Base-by-base conservation (phyloP, 805 yeast species). In the Candida tammaniensis region DNA sequence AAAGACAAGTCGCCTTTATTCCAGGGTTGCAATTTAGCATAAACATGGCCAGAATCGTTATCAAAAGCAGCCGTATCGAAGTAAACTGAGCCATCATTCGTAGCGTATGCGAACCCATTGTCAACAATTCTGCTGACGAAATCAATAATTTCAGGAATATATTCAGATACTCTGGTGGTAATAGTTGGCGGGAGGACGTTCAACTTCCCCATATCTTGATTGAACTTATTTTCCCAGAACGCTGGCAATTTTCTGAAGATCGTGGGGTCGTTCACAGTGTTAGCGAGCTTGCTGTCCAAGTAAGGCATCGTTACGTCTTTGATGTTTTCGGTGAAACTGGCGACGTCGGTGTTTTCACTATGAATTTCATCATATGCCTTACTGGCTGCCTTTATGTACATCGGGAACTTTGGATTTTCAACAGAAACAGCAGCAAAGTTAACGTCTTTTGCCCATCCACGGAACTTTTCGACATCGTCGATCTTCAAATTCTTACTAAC, bases 1-100 rank as follows among this genome's bases (percentile, higher is more conserved):
- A 93, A 75, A 29, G 80, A 88, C 57, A 79, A 61, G 47, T 88
- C 80, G 33, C 96, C 95, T 61, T 87, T 86, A 55, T 89, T 93
- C 98, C 98, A 91, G 13, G 98, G 98, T 64, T 93, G 98, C 51
- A 89, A 77, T 61, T 93, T 93, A 24, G 98, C 98, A 58, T 93
- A 93, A 39, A 74, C 82, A 55, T 93, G 98, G 28, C 72, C 62
- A 6, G 78, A 76, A 35, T 72, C 68, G 23, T 64, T 64, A 49
- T 93, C 98, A 56, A 91, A 93, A 31, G 78, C 75, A 6, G 66
- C 74, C 9, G 97, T 89, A 61, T 93, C 94, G 57, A 93, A 93
- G 61, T 93, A 93, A n/a, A 93, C 98, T 7, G 95, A 84, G 0
- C 97, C 98, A 53, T 89, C 96, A 4, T 59, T 61, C 2, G 96